A percentile compares a stretch with the other conserved stretches of the same genome.
phyloP scores from a whole-genome alignment of 306 rosid genomes.

The Cicer arietinum region DNA sequence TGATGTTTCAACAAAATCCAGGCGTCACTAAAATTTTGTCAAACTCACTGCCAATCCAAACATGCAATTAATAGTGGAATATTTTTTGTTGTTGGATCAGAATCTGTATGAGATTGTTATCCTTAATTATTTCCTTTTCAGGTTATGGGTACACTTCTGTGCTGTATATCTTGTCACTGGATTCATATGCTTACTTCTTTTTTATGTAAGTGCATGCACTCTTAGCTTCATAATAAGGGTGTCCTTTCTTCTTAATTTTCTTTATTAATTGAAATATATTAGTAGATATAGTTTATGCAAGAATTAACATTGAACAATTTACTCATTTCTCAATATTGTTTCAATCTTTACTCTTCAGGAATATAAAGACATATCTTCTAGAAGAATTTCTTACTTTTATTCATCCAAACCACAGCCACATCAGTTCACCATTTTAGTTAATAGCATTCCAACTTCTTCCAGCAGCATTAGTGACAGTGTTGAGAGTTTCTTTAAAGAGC shows the following conservation, averaged over 20 bases:
- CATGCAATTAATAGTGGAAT: neutral
- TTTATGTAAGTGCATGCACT: constrained; percentile 62
- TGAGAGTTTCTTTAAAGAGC: constrained; percentile 70
- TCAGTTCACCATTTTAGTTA: constrained; percentile 87
- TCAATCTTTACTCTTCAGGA: constrained; percentile 66
- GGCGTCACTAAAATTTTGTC: no score
- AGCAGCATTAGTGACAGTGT: constrained; percentile 68
- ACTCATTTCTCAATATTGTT: constrained; percentile 40
- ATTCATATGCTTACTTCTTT: constrained; percentile 76
- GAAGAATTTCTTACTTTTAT: constrained; percentile 74
- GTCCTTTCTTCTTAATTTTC: constrained; percentile 24
- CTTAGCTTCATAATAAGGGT: constrained; percentile 27
- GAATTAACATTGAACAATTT: constrained; percentile 42
- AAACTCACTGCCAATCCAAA: no score
- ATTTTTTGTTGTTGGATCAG: neutral
- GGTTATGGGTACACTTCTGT: constrained; percentile 90
- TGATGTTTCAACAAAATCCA: no score
- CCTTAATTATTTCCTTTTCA: constrained; percentile 44
- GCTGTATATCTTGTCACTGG: constrained; percentile 86
- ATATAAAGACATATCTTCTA: constrained; percentile 70
- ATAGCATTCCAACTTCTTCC: constrained; percentile 67
- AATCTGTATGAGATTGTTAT: constrained; percentile 28
- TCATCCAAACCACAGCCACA: constrained; percentile 90
- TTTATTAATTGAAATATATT: constrained; percentile 34
- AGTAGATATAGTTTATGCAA: constrained; percentile 23